phyloP scores from a whole-genome alignment of 2,329 filamentous ascomycete species.

The Karstenula rhodostoma region DNA sequence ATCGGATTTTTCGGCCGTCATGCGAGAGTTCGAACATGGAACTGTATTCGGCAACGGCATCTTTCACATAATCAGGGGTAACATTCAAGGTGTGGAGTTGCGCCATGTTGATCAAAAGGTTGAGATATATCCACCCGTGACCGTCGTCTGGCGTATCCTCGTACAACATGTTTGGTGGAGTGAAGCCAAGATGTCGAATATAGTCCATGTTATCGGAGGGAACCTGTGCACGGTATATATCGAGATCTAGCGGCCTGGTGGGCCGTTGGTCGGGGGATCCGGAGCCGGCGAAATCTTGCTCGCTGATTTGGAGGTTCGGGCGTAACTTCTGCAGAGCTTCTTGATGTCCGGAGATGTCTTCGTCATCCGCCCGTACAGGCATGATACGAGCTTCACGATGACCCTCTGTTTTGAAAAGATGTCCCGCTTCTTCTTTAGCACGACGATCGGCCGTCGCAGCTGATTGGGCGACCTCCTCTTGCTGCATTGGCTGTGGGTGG shows the following conservation, averaged over 20 bases:
- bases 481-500: constrained; percentile 62
- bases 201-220: constrained; percentile 82
- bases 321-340: constrained; percentile 28
- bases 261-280: constrained; percentile 73
- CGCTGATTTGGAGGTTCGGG: constrained; percentile 25
- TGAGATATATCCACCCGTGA: constrained; percentile 84
- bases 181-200: constrained; percentile 76
- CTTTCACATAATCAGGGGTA: constrained; percentile 77
- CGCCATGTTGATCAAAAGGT: constrained; percentile 80
- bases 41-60: constrained; percentile 74
- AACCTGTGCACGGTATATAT: constrained; percentile 78
- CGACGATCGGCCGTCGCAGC: constrained; percentile 58
- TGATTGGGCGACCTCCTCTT: constrained; percentile 65
- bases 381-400: constrained; percentile 58
- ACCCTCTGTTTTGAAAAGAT: constrained; percentile 49
- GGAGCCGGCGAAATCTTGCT: constrained; percentile 41
- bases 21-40: constrained; percentile 78
- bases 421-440: constrained; percentile 52
- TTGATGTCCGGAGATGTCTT: constrained; percentile 26
- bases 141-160: constrained; percentile 66
- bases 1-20: constrained; percentile 81
- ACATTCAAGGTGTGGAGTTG: constrained; percentile 88
- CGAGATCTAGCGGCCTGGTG: constrained; percentile 77
- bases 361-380: constrained; percentile 29
- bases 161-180: constrained; percentile 64